Percentiles rank a stretch among this genome's conserved stretches.
Conservation (phyloP, 441 rosid species). For the Populus trichocarpa region DNA sequence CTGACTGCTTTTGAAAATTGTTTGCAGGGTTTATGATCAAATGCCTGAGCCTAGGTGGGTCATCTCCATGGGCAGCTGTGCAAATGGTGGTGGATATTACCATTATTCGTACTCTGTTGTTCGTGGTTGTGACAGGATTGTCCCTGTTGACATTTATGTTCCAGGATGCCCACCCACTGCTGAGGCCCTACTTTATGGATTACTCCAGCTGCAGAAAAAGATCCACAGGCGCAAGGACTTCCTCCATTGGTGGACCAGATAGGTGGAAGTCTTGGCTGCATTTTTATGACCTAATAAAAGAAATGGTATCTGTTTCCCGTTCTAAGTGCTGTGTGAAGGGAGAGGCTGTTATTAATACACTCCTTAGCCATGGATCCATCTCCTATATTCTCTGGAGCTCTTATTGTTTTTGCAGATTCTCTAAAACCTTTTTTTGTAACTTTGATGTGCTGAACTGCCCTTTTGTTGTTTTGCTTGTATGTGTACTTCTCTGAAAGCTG, state of each 20-base stretch:
- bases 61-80: conserved; percentile 98
- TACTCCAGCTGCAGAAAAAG: conserved; percentile 97
- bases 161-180: conserved; percentile 99
- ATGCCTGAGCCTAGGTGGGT: conserved; percentile 99
- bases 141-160: conserved; percentile 92
- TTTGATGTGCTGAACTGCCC: conserved; percentile 9
- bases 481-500: conserved; percentile 6
- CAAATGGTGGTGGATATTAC: conserved; percentile 97
- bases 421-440: conserved; percentile 1
- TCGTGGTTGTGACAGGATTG: conserved; percentile 95
- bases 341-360: conserved; percentile 1
- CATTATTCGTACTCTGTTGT: conserved; percentile 98
- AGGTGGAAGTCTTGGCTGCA: conserved; percentile 20
- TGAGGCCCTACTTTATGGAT: conserved; percentile 87
- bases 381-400: background rate
- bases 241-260: conserved; percentile 94
- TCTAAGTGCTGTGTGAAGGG: conserved; percentile 17
- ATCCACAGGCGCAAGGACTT: conserved; percentile 97
- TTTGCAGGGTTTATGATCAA: conserved; percentile 91
- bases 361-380: background rate
- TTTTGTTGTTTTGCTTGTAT: background rate
- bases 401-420: conserved; percentile 2
- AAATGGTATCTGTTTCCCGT: conserved; percentile 8
- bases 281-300: conserved; percentile 22
- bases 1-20: background rate